Conservation (phyloP, 2,329 filamentous ascomycete species). For the Colletotrichum horii region DNA sequence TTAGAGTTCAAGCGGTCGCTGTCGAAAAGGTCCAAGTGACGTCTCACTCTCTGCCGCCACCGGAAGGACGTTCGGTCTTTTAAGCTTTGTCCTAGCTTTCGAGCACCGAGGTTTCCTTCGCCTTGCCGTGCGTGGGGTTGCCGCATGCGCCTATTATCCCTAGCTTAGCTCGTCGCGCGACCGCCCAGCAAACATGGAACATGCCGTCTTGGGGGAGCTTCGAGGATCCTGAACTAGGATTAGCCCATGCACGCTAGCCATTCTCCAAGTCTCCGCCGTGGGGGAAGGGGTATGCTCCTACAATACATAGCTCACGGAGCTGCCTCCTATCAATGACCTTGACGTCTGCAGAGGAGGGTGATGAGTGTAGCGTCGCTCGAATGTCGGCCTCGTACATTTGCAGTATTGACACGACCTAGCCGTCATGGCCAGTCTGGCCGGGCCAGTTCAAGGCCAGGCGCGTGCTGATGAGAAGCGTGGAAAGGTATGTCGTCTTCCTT, state of each 20-base stretch:
- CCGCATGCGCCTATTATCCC: background rate
- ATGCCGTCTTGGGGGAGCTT: background rate
- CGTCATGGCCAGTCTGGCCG: constrained; percentile 10
- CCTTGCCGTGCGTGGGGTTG: background rate
- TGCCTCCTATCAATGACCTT: rapidly evolving
- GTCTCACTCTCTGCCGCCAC: constrained; percentile 1
- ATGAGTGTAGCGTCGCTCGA: background rate
- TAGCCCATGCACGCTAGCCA: background rate
- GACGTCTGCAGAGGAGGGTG: background rate
- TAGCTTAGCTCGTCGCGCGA: background rate
- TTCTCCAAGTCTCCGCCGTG: background rate
- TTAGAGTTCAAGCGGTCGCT: background rate
- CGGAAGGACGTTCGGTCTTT: background rate
- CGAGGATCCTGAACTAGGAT: background rate
- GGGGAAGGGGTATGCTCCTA: background rate
- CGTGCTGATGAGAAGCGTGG: background rate
- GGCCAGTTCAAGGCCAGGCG: background rate
- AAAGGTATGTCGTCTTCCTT: background rate
- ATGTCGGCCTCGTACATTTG: background rate
- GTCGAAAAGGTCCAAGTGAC: background rate
- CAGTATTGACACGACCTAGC: background rate
- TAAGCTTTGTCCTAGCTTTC: background rate
- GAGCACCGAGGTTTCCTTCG: background rate
- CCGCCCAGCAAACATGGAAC: background rate
- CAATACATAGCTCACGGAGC: background rate